These are phyloP conservation scores for Pyrenophora seminiperda DNA, from an alignment of 2,329 filamentous ascomycete genomes.

Conservation along the genomic window DNA sequence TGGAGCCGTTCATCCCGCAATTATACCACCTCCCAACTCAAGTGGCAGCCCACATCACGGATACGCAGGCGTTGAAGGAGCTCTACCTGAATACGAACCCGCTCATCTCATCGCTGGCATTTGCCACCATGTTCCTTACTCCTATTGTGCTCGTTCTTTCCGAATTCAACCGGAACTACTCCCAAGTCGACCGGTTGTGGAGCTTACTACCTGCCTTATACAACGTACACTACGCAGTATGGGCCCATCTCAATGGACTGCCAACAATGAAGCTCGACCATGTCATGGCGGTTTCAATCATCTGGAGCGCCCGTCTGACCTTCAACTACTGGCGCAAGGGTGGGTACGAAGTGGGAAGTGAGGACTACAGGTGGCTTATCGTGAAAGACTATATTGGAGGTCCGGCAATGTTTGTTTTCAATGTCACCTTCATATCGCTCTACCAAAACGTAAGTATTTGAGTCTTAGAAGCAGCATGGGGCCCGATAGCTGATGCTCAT, in stretches of 20 bases:
- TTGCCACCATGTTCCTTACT: slow-evolving; percentile 71
- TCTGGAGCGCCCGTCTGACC: slow-evolving; percentile 91
- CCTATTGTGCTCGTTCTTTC: slow-evolving; percentile 74
- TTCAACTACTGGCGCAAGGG: slow-evolving; percentile 98
- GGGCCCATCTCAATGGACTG: slow-evolving; percentile 76
- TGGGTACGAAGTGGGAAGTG: slow-evolving; percentile 84
- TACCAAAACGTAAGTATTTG: slow-evolving; percentile 63
- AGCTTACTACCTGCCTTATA: slow-evolving; percentile 87
- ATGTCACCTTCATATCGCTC: slow-evolving; percentile 86
- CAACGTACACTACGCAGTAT: slow-evolving; percentile 81
- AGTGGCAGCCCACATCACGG: slow-evolving; percentile 62
- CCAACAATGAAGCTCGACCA: slow-evolving; percentile 73
- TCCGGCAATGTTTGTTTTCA: slow-evolving; percentile 78
- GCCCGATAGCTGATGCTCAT: slow-evolving; percentile 5
- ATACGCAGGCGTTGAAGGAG: slow-evolving; percentile 65
- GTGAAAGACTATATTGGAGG: slow-evolving; percentile 69
- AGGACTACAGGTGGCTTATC: slow-evolving; percentile 93
- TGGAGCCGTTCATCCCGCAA: slow-evolving; percentile 76
- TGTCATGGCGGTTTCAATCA: slow-evolving; percentile 68
- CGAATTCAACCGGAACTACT: slow-evolving; percentile 91
- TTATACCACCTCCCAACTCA: slow-evolving; percentile 55
- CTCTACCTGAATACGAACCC: slow-evolving; percentile 88
- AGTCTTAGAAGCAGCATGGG: neutral
- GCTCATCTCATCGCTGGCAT: slow-evolving; percentile 73
- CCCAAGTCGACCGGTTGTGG: slow-evolving; percentile 95